Evolutionary conservation across 352 stramenopile species (phyloP).

Genomic region (Phytophthora colocasiae): DNA sequence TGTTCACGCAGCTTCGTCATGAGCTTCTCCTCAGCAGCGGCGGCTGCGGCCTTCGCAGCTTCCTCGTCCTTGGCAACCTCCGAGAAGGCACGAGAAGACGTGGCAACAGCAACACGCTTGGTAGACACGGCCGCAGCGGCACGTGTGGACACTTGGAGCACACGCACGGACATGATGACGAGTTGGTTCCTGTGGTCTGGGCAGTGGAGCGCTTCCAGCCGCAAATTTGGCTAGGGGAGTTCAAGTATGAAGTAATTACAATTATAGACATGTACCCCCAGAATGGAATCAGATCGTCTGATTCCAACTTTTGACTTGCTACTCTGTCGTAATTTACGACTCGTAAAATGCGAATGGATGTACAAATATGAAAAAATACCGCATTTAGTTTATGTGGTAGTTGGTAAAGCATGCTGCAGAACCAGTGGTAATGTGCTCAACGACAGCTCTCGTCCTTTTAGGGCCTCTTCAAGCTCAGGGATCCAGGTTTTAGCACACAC

Average conservation of each 20-base stretch:
- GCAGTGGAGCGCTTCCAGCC: conserved; percentile 24
- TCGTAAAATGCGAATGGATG: neutral
- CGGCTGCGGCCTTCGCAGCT: conserved; percentile 46
- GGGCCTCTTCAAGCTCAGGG: neutral
- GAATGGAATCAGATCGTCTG: conserved; percentile 13
- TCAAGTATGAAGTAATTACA: conserved; percentile 9
- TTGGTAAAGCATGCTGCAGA: conserved; percentile 13
- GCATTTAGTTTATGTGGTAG: conserved; percentile 33
- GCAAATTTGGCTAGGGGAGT: conserved; percentile 15
- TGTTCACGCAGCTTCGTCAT: conserved; percentile 67
- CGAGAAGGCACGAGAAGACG: conserved; percentile 47
- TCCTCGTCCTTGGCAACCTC: conserved; percentile 53
- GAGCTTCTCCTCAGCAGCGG: conserved; percentile 42
- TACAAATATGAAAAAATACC: conserved; percentile 36
- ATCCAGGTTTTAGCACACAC: conserved; percentile 37
- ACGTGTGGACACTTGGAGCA: conserved; percentile 47
- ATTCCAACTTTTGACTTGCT: too few species aligned
- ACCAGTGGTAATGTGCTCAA: conserved; percentile 9
- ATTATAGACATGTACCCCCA: conserved; percentile 29
- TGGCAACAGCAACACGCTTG: conserved; percentile 24
- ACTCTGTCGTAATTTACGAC: too few species aligned
- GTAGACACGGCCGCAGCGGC: conserved; percentile 6
- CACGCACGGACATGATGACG: conserved; percentile 47
- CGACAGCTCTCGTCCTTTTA: conserved; percentile 19
- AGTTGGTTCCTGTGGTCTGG: conserved; percentile 9